These are phyloP conservation scores for Claviceps capensis DNA, from an alignment of 2,329 filamentous ascomycete species.

Conservation along the genomic window DNA sequence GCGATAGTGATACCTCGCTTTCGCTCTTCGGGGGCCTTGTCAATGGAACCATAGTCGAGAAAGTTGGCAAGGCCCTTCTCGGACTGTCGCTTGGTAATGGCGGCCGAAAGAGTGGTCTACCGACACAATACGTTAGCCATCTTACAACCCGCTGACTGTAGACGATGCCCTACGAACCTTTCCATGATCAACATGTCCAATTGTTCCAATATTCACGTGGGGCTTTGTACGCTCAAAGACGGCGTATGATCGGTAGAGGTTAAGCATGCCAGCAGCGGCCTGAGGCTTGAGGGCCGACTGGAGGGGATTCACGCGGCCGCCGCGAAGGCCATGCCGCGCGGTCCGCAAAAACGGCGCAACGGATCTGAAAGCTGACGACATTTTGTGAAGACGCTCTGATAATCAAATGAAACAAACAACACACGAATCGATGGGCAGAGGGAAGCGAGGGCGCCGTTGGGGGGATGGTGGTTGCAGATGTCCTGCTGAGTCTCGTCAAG, in stretches of 20 bases:
- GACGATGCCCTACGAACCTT: constrained; percentile 49
- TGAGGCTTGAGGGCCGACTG: constrained; percentile 53
- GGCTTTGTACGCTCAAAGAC: constrained; percentile 84
- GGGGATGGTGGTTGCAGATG: constrained; percentile 11
- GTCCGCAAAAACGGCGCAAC: constrained; percentile 70
- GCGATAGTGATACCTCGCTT: constrained; percentile 99
- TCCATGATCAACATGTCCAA: constrained; percentile 98
- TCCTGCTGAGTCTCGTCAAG: constrained; percentile 10
- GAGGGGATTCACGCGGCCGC: constrained; percentile 61
- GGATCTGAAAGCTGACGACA: constrained; percentile 71
- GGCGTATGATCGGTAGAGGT: constrained; percentile 51
- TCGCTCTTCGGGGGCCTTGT: constrained; percentile 97
- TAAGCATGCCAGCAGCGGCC: constrained; percentile 49
- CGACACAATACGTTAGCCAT: background rate
- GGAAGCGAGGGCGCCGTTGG: constrained; percentile 9
- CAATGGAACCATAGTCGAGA: constrained; percentile 94
- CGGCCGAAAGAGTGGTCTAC: constrained; percentile 92
- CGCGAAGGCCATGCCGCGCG: constrained; percentile 59
- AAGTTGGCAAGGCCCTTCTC: constrained; percentile 89
- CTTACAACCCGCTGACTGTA: background rate
- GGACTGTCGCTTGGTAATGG: constrained; percentile 96
- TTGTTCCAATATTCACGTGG: constrained; percentile 97
- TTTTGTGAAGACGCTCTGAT: constrained; percentile 30
- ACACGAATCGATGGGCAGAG: constrained; percentile 14
- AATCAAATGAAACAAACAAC: constrained; percentile 7